Conservation (phyloP, 75 land plant species). For the Pinus tabuliformis region DNA sequence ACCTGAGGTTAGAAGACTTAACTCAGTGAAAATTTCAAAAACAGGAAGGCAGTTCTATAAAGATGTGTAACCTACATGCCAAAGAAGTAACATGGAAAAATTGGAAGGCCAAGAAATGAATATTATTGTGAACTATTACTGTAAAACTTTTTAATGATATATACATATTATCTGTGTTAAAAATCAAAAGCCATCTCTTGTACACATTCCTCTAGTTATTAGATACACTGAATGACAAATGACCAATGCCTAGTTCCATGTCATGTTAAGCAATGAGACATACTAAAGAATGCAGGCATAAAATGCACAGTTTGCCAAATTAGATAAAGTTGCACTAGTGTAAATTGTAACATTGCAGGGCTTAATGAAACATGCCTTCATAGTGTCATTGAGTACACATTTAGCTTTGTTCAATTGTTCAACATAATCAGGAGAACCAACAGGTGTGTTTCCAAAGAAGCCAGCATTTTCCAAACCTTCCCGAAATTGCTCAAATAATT, state of each 20-base stretch:
- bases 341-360: not conserved
- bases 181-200: not conserved
- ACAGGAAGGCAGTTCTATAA: too few relatives aligned
- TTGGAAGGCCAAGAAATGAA: too few relatives aligned
- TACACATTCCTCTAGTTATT: not conserved
- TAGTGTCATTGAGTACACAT: constrained; percentile 9
- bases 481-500: constrained; percentile 18
- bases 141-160: too few relatives aligned
- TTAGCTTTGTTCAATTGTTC: constrained; percentile 12
- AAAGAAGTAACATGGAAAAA: too few relatives aligned
- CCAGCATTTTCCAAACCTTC: constrained; percentile 18
- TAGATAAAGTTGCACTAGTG: not conserved
- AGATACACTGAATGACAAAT: not conserved
- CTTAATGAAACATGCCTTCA: constrained; percentile 10
- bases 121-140: too few relatives aligned
- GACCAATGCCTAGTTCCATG: not conserved
- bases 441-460: constrained; percentile 11
- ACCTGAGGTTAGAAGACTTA: too few relatives aligned
- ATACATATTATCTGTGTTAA: too few relatives aligned
- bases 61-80: too few relatives aligned
- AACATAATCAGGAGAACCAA: constrained; percentile 11
- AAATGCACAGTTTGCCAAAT: not conserved
- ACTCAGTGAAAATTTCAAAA: too few relatives aligned
- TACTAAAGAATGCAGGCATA: not conserved
- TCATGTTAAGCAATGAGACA: not conserved